phyloP scores from a whole-genome alignment of 306 rosid genomes.

The Citrullus amarus region DNA sequence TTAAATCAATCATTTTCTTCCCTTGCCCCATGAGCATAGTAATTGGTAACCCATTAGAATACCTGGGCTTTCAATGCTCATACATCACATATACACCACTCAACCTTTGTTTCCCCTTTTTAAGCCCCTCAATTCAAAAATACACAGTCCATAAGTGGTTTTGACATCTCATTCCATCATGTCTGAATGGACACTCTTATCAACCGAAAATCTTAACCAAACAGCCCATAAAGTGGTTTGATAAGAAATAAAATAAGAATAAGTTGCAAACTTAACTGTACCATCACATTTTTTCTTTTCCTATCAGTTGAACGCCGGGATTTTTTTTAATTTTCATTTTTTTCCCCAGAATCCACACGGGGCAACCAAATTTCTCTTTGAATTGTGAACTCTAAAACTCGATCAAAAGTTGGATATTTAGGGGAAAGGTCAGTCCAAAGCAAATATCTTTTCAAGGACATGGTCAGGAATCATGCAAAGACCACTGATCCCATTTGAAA shows the following conservation, averaged over 20 bases:
- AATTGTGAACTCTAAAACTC: neutral
- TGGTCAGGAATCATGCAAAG: neutral
- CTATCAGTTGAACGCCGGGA: neutral
- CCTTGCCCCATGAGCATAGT: neutral
- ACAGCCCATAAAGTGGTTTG: neutral
- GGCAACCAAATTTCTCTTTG: neutral
- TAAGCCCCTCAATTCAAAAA: neutral
- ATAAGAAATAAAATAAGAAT: neutral
- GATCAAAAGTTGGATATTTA: neutral
- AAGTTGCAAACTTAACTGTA: neutral
- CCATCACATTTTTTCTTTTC: neutral
- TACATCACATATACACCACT: neutral
- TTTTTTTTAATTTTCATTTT: too few relatives aligned
- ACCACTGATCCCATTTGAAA: neutral
- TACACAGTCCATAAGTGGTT: neutral
- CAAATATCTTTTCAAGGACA: neutral
- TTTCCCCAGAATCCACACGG: neutral
- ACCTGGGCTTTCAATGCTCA: neutral
- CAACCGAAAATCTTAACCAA: neutral
- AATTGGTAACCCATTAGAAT: neutral
- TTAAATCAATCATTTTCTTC: neutral
- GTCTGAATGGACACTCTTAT: neutral
- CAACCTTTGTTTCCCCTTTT: neutral
- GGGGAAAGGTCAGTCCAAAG: neutral
- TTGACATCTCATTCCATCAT: neutral